Evolutionary conservation across 306 rosid species (phyloP).

Genomic region (Trichosanthes truncata): DNA sequence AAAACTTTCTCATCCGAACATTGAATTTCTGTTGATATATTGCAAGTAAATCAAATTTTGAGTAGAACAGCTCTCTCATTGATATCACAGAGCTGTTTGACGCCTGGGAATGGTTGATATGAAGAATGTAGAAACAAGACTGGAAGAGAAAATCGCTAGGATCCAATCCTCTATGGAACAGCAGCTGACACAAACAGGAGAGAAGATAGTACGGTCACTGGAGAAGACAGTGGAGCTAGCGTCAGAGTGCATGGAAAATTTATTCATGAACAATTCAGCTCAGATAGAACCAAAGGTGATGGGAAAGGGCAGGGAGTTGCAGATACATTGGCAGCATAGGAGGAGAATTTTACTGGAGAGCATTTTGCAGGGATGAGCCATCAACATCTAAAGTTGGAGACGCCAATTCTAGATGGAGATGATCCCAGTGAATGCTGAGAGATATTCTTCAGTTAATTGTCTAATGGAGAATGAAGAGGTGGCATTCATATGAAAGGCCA

Average conservation of each 20-base stretch:
- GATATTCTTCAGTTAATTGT: not conserved
- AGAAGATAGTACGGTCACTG: not conserved
- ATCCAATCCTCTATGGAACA: not conserved
- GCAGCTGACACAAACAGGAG: not conserved
- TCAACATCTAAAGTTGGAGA: not conserved
- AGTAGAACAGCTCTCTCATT: not conserved
- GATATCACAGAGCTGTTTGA: not conserved
- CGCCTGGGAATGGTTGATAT: not conserved
- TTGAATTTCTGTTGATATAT: not conserved
- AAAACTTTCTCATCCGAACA: not conserved
- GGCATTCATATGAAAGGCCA: not conserved
- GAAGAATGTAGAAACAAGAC: not conserved
- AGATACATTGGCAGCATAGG: not conserved
- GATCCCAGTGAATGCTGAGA: not conserved
- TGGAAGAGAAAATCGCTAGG: not conserved
- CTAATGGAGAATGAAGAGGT: not conserved
- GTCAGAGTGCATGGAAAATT: not conserved
- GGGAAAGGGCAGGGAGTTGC: not conserved
- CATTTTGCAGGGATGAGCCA: not conserved
- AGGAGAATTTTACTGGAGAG: not conserved
- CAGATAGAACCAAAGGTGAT: not conserved
- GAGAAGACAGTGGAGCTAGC: not conserved
- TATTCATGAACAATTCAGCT: not conserved
- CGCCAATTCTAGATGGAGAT: not conserved
- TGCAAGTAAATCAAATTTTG: not conserved